These are phyloP conservation scores for Trametes elegans DNA, from an alignment of 768 basidiomycete species.

Conservation along the genomic window DNA sequence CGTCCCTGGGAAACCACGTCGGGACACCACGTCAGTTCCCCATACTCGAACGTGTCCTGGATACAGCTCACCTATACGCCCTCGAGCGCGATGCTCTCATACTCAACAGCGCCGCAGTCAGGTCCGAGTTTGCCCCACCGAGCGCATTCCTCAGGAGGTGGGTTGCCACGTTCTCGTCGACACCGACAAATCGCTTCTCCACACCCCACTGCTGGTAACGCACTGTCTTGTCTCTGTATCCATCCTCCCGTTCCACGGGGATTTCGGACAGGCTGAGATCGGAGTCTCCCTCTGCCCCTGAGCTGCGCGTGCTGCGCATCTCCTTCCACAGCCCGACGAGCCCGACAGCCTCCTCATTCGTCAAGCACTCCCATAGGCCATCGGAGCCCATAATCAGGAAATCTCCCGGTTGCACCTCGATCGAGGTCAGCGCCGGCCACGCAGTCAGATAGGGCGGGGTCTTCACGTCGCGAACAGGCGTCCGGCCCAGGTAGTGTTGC, in stretches of 20 bases:
- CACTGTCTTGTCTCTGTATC: slow-evolving; percentile 32
- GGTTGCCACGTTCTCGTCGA: slow-evolving; percentile 44
- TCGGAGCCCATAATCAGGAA: slow-evolving; percentile 54
- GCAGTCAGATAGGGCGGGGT: slow-evolving; percentile 55
- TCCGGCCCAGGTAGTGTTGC: slow-evolving; percentile 36
- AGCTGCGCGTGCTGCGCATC: slow-evolving; percentile 17
- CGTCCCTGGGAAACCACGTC: slow-evolving; percentile 28
- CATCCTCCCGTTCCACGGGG: slow-evolving; percentile 30
- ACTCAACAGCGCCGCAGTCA: slow-evolving; percentile 39
- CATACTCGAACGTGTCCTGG: not conserved
- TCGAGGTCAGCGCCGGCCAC: slow-evolving; percentile 48
- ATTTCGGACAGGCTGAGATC: slow-evolving; percentile 22
- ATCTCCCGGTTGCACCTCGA: slow-evolving; percentile 42
- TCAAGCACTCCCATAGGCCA: slow-evolving; percentile 54
- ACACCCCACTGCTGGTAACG: slow-evolving; percentile 38
- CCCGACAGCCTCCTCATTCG: slow-evolving; percentile 53
- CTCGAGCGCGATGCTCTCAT: slow-evolving; percentile 39
- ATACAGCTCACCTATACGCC: slow-evolving; percentile 35
- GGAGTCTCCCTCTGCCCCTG: not conserved
- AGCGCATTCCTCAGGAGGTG: slow-evolving; percentile 56
- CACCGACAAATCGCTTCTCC: slow-evolving; percentile 40
- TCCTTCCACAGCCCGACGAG: slow-evolving; percentile 49
- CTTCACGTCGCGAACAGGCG: slow-evolving; percentile 30
- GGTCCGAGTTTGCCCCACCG: slow-evolving; percentile 47
- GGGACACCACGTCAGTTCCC: not conserved